phyloP scores from a whole-genome alignment of 495 filamentous ascomycete genomes.

The Rhizodiscina lignyota region DNA sequence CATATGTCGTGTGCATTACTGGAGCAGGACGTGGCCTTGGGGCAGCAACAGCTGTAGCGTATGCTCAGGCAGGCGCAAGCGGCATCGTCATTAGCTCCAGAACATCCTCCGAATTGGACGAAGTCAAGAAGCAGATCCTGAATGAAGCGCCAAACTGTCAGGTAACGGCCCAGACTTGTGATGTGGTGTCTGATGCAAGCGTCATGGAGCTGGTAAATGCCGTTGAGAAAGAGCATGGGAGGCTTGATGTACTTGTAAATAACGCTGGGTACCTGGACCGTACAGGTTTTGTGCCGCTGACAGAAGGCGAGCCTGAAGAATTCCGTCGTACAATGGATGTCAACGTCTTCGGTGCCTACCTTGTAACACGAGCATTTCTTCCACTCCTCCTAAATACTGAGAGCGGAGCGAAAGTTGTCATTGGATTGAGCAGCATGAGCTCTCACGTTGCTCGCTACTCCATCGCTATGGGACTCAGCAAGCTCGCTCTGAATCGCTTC shows the following conservation, averaged over 20 bases:
- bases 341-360: constrained; percentile 11
- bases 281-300: constrained; percentile 5
- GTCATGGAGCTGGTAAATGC: constrained; percentile 5
- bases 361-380: constrained; percentile 7
- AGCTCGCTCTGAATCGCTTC: constrained; percentile 10
- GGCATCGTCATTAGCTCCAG: constrained; percentile 6
- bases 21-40: constrained; percentile 11
- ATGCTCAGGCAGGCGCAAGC: constrained; percentile 6
- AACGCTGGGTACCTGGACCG: constrained; percentile 10
- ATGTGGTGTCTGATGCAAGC: constrained; percentile 5
- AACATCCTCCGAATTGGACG: constrained; percentile 5
- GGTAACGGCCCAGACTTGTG: constrained; percentile 6
- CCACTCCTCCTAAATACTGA: constrained; percentile 7
- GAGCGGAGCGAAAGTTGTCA: constrained; percentile 10
- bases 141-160: constrained; percentile 3
- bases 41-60: constrained; percentile 6
- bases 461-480: constrained; percentile 7
- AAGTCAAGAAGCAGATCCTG: not conserved
- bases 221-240: constrained; percentile 4
- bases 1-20: constrained; percentile 7
- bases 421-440: constrained; percentile 7
- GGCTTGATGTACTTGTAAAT: constrained; percentile 5
- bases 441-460: constrained; percentile 1
- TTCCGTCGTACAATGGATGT: constrained; percentile 11
- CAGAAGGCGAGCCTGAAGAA: constrained; percentile 7